Percentiles rank a stretch among this genome's conserved stretches.
These are phyloP conservation scores for Aspergillus proliferans DNA, from an alignment of 2,329 filamentous ascomycete species.

Conservation along the genomic window DNA sequence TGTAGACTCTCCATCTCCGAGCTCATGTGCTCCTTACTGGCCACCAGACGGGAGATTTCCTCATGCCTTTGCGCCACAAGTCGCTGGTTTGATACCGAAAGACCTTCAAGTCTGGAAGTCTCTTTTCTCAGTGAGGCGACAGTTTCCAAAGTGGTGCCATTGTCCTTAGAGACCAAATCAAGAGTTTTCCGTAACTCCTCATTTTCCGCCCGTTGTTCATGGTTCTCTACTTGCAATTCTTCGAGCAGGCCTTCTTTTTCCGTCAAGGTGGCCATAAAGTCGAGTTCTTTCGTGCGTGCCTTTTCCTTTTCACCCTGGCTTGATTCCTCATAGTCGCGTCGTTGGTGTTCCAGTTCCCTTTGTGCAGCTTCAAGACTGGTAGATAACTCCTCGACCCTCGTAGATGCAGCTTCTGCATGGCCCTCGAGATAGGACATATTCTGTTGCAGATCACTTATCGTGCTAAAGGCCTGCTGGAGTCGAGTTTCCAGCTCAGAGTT, in stretches of 20 bases:
- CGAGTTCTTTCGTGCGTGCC: constrained; percentile 35
- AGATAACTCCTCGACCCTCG: constrained; percentile 32
- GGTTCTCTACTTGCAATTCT: constrained; percentile 33
- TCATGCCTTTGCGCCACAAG: constrained; percentile 19
- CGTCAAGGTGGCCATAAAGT: constrained; percentile 36
- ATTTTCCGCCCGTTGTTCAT: constrained; percentile 16
- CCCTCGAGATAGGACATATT: constrained; percentile 34
- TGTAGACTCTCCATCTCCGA: constrained; percentile 12
- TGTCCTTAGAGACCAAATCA: constrained; percentile 18
- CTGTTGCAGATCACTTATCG: constrained; percentile 33
- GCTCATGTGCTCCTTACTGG: constrained; percentile 15
- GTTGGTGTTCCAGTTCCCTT: constrained; percentile 33
- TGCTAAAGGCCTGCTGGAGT: constrained; percentile 29
- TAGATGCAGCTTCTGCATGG: constrained; percentile 33
- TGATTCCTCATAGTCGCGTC: constrained; percentile 24
- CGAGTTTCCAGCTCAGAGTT: constrained; percentile 34
- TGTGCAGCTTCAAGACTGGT: constrained; percentile 26
- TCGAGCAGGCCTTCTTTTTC: constrained; percentile 42
- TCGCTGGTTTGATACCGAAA: constrained; percentile 15
- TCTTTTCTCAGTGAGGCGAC: constrained; percentile 19
- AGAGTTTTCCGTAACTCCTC: constrained; percentile 14
- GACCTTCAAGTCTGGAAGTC: constrained; percentile 14
- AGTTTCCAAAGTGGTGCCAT: constrained; percentile 15
- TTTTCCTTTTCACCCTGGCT: constrained; percentile 21
- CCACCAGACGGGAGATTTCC: constrained; percentile 17